Percentiles rank a stretch among this genome's conserved stretches.
Evolutionary conservation across 108 stramenopile genomes (phyloP).

Genomic region (Mediolabrus comicus): DNA sequence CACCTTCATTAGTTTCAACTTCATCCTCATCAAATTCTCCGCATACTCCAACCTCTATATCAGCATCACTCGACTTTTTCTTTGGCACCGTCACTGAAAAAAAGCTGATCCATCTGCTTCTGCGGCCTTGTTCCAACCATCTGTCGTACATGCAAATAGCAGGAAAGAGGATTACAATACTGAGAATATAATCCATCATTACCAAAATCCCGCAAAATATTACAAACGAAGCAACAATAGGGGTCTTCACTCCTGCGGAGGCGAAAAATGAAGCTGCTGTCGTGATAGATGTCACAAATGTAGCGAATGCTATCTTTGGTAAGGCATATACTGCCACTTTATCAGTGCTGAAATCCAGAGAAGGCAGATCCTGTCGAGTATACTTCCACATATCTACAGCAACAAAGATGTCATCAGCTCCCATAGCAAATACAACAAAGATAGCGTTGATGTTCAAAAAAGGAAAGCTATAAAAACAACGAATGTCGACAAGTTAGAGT

Average conservation of each 20-base stretch:
- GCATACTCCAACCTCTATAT: neutral
- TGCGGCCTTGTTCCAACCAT: neutral
- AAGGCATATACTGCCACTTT: slow-evolving; percentile 51
- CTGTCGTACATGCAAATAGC: slow-evolving; percentile 58
- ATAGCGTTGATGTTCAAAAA: slow-evolving; percentile 67
- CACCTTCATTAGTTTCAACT: neutral
- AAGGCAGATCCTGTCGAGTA: slow-evolving; percentile 38
- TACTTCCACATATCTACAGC: slow-evolving; percentile 63
- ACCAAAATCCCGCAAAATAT: slow-evolving; percentile 61
- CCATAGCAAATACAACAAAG: slow-evolving; percentile 61
- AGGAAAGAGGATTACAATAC: slow-evolving; percentile 51
- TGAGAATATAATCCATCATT: slow-evolving; percentile 54
- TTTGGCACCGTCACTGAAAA: neutral
- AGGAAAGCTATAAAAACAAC: slow-evolving; percentile 35
- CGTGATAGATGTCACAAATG: slow-evolving; percentile 56
- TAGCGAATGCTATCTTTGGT: slow-evolving; percentile 57
- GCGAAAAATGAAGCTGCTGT: slow-evolving; percentile 61
- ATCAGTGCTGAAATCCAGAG: slow-evolving; percentile 20
- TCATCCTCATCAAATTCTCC: slow-evolving; percentile 7
- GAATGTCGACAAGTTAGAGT: neutral
- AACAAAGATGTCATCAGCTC: slow-evolving; percentile 51
- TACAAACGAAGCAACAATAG: slow-evolving; percentile 53
- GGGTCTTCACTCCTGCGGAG: slow-evolving; percentile 56
- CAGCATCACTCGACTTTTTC: neutral
- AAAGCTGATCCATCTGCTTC: slow-evolving; percentile 2